Conservation (phyloP, 176 grass and related monocot genomes). For the Triticum turgidum region DNA sequence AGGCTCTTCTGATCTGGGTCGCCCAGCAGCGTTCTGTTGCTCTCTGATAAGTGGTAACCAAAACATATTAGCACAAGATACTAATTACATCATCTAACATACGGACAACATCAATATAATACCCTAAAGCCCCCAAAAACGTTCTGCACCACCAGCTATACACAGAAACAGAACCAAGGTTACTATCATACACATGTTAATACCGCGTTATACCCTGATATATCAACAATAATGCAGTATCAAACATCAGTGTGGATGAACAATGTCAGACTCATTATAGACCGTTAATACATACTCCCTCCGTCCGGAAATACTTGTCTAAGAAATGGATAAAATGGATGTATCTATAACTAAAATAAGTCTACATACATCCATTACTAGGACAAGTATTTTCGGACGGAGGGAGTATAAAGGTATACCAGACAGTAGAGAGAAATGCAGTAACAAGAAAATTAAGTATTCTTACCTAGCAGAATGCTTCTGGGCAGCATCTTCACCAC, state of each 20-base stretch:
- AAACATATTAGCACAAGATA: not conserved
- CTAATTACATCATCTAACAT: not conserved
- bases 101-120: not conserved
- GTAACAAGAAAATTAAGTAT: not conserved
- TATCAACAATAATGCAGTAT: not conserved
- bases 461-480: slow-evolving; percentile 22
- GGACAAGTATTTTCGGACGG: too few relatives aligned
- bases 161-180: not conserved
- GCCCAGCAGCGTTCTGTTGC: slow-evolving; percentile 37
- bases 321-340: too few relatives aligned
- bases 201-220: not conserved
- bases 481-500: slow-evolving; percentile 48
- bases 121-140: not conserved
- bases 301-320: too few relatives aligned
- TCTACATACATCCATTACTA: too few relatives aligned
- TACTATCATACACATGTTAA: not conserved
- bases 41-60: slow-evolving; percentile 53
- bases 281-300: not conserved
- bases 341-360: too few relatives aligned
- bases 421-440: not conserved
- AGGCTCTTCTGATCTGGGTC: slow-evolving; percentile 60
- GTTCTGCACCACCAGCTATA: not conserved
- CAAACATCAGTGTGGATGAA: not conserved
- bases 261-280: not conserved
- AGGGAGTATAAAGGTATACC: not conserved